Evolutionary conservation across 1,139 yeast species (phyloP), one percentile per base, ranked within the genome.

Genomic region (Keqinozyma sinolaborantium): DNA sequence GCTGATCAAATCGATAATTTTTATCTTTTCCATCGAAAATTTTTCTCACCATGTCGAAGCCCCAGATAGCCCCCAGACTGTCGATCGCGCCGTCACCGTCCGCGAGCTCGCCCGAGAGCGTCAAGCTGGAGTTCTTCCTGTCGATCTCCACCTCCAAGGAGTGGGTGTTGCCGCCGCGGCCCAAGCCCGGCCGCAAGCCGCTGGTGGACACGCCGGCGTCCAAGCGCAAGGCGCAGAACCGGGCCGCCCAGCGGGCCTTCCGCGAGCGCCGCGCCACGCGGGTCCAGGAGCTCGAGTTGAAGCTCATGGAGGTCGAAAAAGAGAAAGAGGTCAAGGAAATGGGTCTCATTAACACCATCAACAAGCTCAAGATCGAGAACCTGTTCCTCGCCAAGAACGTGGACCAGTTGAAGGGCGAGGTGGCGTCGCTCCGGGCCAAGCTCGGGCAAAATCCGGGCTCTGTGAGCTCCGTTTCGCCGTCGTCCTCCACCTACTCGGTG

Each of bases 211-310:
- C 83, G 0, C 84, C 85, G 1, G 83, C 83, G 1, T 73, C 81
- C 26, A 84, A 85, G 51, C 65, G 96, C 36, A 87, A 88, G 58
- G 95, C 95, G 1, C 97, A 90, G 59, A 90, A 90, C 53, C 69
- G 97, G 38, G 96, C 95, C 16, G 97, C 97, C 3, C 97, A 88
- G 60, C 60, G 97, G 34, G 97, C 97, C 0, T 90, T 88, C 59
- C 60, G 95, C 40, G 87, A 86, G 56, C 63, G 94, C 45, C 58
- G 94, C 47, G 95, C 95, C 13, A 79, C 77, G 7, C 46, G 77
- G 36, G 75, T 73, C 16, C 75, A 72, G 45, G 73, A 67, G 42
- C 46, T 67, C 33, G 71, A 70, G 47, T 58, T 56, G 36, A 59
- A 68, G 51, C 49, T 72, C 57, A 62, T 75, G 51, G 83, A 78